Evolutionary conservation across 306 rosid genomes (phyloP).

Genomic region (Cicer yamashitae): DNA sequence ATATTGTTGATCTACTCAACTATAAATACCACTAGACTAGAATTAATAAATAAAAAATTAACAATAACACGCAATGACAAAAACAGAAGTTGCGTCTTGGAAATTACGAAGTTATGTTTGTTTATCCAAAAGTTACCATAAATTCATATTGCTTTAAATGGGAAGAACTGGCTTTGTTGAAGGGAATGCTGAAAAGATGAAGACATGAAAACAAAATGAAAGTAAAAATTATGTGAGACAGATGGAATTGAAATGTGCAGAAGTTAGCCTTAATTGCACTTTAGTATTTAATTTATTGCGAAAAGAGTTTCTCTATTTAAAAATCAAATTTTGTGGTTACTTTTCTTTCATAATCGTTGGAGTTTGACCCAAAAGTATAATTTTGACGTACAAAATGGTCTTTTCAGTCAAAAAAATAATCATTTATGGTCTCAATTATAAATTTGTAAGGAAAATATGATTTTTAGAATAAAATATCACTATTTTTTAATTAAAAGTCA

Average conservation of each 20-base stretch:
- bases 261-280: too few species aligned
- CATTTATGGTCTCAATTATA: too few species aligned
- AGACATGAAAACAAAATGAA: background rate
- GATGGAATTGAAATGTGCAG: background rate
- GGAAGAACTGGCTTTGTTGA: constrained; percentile 37
- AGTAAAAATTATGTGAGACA: constrained; percentile 22
- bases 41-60: constrained; percentile 15
- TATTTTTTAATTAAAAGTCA: too few species aligned
- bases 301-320: too few species aligned
- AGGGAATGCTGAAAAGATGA: constrained; percentile 18
- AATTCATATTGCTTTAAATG: background rate
- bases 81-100: constrained; percentile 45
- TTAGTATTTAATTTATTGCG: too few species aligned
- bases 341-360: too few species aligned
- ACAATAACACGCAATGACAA: background rate
- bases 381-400: too few species aligned
- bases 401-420: too few species aligned
- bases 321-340: too few species aligned
- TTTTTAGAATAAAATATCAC: too few species aligned
- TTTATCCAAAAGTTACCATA: background rate
- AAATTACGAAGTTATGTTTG: constrained; percentile 45
- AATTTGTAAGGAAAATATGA: too few species aligned
- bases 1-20: constrained; percentile 69
- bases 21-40: constrained; percentile 33
- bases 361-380: too few species aligned